A percentile compares a stretch with the other conserved stretches of the same genome.
Evolutionary conservation across 2,329 filamentous ascomycete genomes (phyloP).

Genomic region (Trichoderma sp.): DNA sequence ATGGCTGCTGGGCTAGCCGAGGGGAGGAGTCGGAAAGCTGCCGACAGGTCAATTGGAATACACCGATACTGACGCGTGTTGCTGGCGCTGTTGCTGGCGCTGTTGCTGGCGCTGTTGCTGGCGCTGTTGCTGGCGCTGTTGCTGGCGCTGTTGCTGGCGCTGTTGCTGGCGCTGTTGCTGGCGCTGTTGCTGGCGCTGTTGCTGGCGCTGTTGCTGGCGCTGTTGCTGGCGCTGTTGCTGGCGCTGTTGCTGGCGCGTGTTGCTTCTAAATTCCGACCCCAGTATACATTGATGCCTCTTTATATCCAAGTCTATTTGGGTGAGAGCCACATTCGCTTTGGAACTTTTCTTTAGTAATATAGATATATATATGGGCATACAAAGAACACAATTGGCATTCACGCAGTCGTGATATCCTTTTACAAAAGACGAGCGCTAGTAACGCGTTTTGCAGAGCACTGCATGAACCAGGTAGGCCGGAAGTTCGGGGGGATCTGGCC

Average conservation of each 20-base stretch:
- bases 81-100: too few relatives aligned
- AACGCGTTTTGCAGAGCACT: neutral
- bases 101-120: too few relatives aligned
- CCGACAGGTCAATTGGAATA: neutral
- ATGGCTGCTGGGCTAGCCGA: neutral
- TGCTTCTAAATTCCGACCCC: neutral
- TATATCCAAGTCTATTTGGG: too few relatives aligned
- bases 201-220: too few relatives aligned
- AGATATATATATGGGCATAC: neutral
- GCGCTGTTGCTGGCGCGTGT: neutral
- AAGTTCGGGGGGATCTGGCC: neutral
- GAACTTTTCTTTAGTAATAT: neutral
- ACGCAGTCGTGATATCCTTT: neutral
- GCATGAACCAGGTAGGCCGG: neutral
- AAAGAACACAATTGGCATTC: neutral
- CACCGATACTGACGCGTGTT: neutral
- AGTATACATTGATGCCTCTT: neutral
- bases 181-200: too few relatives aligned
- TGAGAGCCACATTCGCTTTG: neutral
- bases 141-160: too few relatives aligned
- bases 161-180: too few relatives aligned
- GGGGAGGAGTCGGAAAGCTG: neutral
- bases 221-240: too few relatives aligned
- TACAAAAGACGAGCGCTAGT: neutral
- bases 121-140: too few relatives aligned